These are phyloP conservation scores for Eucalyptus pauciflora DNA, from an alignment of 345 rosid species.

Conservation along the genomic window DNA sequence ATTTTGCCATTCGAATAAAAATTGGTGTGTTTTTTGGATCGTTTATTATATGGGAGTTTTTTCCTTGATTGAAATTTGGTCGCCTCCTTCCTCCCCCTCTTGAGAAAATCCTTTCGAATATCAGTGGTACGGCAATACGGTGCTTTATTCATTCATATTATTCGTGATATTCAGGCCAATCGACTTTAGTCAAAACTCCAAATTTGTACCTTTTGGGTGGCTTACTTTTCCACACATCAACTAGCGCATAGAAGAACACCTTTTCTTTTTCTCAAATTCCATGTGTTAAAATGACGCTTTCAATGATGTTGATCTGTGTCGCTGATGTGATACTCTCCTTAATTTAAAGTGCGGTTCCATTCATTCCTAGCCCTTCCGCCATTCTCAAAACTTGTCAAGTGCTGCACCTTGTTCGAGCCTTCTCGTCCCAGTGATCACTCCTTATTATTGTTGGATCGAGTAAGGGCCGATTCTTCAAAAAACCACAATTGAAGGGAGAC, in stretches of 20 bases:
- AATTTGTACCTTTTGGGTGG: not conserved
- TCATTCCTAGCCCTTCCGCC: rapidly evolving
- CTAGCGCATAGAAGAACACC: not conserved
- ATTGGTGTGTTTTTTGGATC: not conserved
- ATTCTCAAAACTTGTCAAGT: not conserved
- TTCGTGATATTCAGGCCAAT: not conserved
- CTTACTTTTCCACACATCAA: not conserved
- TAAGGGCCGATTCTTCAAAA: not conserved
- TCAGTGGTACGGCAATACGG: not conserved
- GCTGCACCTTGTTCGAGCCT: not conserved
- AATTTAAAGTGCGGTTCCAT: not conserved
- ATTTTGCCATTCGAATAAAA: too few species aligned
- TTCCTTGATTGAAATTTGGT: not conserved
- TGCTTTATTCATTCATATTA: not conserved
- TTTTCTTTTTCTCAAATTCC: not conserved
- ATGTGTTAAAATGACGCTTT: not conserved
- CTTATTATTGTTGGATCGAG: not conserved
- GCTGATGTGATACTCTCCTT: not conserved
- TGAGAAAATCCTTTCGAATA: not conserved
- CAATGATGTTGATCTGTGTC: rapidly evolving
- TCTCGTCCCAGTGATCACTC: rapidly evolving
- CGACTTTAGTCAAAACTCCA: not conserved
- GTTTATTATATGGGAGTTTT: too few species aligned
- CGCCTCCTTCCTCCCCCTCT: not conserved
- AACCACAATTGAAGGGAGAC: not conserved